phyloP scores from a whole-genome alignment of 208 protist genomes.

The Leishmania braziliensis region DNA sequence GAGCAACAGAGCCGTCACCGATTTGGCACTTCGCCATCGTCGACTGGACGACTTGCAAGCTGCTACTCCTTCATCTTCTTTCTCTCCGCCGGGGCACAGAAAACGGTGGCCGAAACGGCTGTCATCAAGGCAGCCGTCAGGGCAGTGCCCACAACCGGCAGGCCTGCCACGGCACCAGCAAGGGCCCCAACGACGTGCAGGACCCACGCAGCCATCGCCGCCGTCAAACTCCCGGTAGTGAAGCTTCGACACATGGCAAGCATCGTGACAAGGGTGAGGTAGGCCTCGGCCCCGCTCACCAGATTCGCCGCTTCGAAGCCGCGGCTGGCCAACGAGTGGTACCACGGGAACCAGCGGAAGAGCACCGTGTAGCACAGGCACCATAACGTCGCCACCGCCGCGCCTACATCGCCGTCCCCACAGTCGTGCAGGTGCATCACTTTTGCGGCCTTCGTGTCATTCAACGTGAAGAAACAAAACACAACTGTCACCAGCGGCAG shows the following conservation, averaged over 20 bases:
- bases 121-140: slow-evolving; percentile 15
- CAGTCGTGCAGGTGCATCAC: slow-evolving; percentile 47
- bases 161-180: slow-evolving; percentile 11
- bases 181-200: slow-evolving; percentile 19
- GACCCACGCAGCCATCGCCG: slow-evolving; percentile 7
- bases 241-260: slow-evolving; percentile 57
- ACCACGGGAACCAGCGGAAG: slow-evolving; percentile 81
- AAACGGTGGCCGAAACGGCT: neutral
- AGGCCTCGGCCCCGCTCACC: slow-evolving; percentile 50
- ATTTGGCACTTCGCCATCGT: neutral
- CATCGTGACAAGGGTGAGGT: slow-evolving; percentile 41
- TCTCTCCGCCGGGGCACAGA: slow-evolving; percentile 1
- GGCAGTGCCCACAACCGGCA: slow-evolving; percentile 11
- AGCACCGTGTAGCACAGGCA: slow-evolving; percentile 52
- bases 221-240: slow-evolving; percentile 6
- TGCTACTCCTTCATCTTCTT: slow-evolving; percentile 7
- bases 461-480: slow-evolving; percentile 64
- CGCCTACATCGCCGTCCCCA: slow-evolving; percentile 34
- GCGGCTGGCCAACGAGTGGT: slow-evolving; percentile 56
- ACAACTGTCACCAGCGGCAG: slow-evolving; percentile 49
- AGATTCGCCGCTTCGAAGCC: slow-evolving; percentile 60
- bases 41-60: neutral
- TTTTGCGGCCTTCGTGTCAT: slow-evolving; percentile 53
- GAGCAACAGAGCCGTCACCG: neutral
- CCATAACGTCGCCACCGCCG: slow-evolving; percentile 61